phyloP scores from a whole-genome alignment of 2,329 filamentous ascomycete species.

The Didymella keratinophila region DNA sequence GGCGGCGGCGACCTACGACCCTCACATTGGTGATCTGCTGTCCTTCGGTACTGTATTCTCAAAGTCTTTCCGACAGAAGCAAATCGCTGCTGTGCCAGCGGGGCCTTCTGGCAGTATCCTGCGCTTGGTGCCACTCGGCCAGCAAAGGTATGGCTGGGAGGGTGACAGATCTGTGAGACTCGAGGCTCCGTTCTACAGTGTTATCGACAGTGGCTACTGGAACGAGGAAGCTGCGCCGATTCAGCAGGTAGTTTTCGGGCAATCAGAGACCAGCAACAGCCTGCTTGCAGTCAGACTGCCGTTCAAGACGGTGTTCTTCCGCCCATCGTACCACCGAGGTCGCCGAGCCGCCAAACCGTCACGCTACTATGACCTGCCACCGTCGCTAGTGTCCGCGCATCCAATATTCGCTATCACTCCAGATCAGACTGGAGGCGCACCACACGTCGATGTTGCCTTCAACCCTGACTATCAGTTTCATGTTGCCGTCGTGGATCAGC shows the following conservation, averaged over 20 bases:
- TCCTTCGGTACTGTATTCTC: constrained; percentile 65
- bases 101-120: constrained; percentile 68
- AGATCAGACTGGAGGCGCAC: constrained; percentile 61
- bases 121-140: constrained; percentile 61
- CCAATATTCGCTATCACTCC: constrained; percentile 63
- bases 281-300: constrained; percentile 62
- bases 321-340: constrained; percentile 36
- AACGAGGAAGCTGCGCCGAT: constrained; percentile 61
- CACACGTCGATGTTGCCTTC: constrained; percentile 71
- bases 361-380: constrained; percentile 34
- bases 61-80: constrained; percentile 41
- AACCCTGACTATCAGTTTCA: constrained; percentile 68
- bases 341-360: constrained; percentile 26
- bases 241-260: constrained; percentile 63
- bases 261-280: constrained; percentile 50
- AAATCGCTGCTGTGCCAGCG: constrained; percentile 47
- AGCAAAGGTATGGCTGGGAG: constrained; percentile 65
- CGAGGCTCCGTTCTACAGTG: constrained; percentile 54
- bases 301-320: constrained; percentile 58
- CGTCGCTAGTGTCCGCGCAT: constrained; percentile 65
- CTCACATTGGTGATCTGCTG: constrained; percentile 57
- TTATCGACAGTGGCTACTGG: constrained; percentile 63
- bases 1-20: constrained; percentile 49
- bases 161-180: constrained; percentile 56
- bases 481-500: constrained; percentile 70